Percentiles rank a stretch among this genome's conserved stretches.
These are phyloP conservation scores for Panaeolus papilionaceus DNA, from an alignment of 768 basidiomycete species.

Conservation along the genomic window DNA sequence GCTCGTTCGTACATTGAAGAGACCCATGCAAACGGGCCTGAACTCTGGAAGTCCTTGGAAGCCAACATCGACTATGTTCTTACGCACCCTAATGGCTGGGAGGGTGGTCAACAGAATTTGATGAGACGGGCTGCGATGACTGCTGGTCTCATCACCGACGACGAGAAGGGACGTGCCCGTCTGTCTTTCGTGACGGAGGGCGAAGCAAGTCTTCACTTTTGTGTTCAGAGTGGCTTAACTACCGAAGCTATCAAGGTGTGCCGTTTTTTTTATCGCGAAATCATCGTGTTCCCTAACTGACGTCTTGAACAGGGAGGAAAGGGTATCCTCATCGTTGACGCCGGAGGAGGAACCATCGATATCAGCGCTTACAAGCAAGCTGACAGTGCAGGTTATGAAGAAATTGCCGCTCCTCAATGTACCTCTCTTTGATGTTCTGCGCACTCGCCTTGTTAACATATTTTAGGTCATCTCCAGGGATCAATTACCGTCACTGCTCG, in stretches of 20 bases:
- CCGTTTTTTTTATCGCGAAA: neutral
- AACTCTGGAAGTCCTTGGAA: slow-evolving; percentile 51
- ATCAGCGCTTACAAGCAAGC: slow-evolving; percentile 54
- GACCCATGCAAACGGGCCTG: slow-evolving; percentile 45
- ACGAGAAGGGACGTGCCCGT: slow-evolving; percentile 40
- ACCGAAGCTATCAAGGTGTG: slow-evolving; percentile 38
- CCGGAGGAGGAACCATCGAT: slow-evolving; percentile 67
- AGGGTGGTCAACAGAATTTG: slow-evolving; percentile 55
- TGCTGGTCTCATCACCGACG: slow-evolving; percentile 55
- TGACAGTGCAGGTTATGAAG: slow-evolving; percentile 40
- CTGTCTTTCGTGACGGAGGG: slow-evolving; percentile 63
- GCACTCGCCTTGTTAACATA: neutral
- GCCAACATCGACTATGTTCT: slow-evolving; percentile 53
- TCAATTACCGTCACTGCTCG: slow-evolving; percentile 52
- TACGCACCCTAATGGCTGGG: slow-evolving; percentile 69
- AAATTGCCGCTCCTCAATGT: slow-evolving; percentile 55
- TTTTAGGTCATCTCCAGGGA: slow-evolving; percentile 53
- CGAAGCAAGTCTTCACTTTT: slow-evolving; percentile 63
- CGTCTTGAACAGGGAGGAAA: slow-evolving; percentile 40
- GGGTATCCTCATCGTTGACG: slow-evolving; percentile 59
- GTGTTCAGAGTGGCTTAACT: slow-evolving; percentile 48
- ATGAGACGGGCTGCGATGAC: slow-evolving; percentile 56
- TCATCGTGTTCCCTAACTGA: neutral
- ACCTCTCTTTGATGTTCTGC: slow-evolving; percentile 21
- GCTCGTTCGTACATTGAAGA: slow-evolving; percentile 52